Evolutionary conservation across 176 grass and related monocot species (phyloP), one percentile per base, ranked within the genome.

Genomic region (Carex myosuroides): DNA sequence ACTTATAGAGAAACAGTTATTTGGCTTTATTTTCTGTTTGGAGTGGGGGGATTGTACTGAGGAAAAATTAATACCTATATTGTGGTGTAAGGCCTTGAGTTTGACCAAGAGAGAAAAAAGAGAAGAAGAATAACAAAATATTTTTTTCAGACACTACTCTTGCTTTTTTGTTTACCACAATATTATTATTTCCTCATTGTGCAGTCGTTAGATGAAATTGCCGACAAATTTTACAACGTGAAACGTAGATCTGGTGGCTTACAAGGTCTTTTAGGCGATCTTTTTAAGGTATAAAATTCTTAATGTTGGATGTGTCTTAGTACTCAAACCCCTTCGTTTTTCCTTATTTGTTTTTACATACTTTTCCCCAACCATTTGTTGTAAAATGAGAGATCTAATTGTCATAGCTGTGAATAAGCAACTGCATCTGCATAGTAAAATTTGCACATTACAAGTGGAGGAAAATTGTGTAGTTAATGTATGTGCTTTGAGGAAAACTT

Each of bases 121-220:
- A 79, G 42, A 35, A 30, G 54, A 42, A n/a, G 54, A 81, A 37
- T 81, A 20, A 60, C n/a, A 21, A 50, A 83, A 37, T 13, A 21
- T 1, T 42, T 22, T 79, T 64, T 81, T 78, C 7, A 78, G 50
- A 56, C 5, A 18, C 33, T 52, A 11, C 37, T 55, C 5, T 39
- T 55, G 6, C 13, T 54, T 76, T 75, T 54, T 29, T 53, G 26
- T 30, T 53, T 54, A 54, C 48, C 2, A 5, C 48, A 53, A 29
- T 76, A 53, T 29, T 8, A 24, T 32, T 44, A 32, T 78, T 22
- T 56, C 24, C 24, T 56, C 7, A 13, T 7, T 80, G 84, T 90
- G 76, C 85, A 99, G 96, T 89, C 90, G 72, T 85, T 99, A 85
- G 96, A 99, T 86, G 96, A 93, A 90, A 93, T 99, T 79, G 96